Evolutionary conservation across 441 rosid species (phyloP), one percentile per base, ranked within the genome.

Genomic region (Brassica balearica): DNA sequence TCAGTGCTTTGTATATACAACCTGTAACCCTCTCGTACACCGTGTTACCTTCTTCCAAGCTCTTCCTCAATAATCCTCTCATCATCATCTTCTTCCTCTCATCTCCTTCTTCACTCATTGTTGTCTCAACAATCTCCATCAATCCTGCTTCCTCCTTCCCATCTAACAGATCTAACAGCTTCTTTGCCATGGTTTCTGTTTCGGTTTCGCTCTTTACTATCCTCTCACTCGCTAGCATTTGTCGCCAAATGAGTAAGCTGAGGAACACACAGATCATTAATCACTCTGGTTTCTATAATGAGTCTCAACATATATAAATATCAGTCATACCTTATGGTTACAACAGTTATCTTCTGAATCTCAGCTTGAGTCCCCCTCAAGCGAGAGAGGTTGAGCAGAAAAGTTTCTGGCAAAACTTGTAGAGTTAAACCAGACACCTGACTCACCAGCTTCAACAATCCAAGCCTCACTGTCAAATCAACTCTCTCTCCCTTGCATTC

Each of bases 241-340:
- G 99, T 19, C 92, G 88, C 83, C 90, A 92, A 15, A 96, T 82
- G 71, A 96, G 97, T 64, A 94, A 77, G 89, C 99, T 96, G 90
- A 81, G 23, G 14, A 72, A 46, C 19, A 74, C 69, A 73, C 17
- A 15, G 17, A 15, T 73, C 15, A 61, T 46, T 73, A 34, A 48
- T 25, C 17, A 15, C 17, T 15, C 17, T 15, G 17, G 17, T 14
- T 15, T 48, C 15, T 59, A 29, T 19, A 2, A 38, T 14, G 32
- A 69, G 41, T 62, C 58, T 36, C 17, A 15, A 15, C 17, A 15
- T 15, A 15, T 15, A 15, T 15, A 15, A 15, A 15, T 38, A 55
- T 62, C 43, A 15, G 41, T 29, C 68, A 59, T 82, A 84, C 99
- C 99, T 91, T 51, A 93, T 87, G 48, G 94, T 82, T 58, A 87